phyloP scores from a whole-genome alignment of 2,329 filamentous ascomycete species.

The Leptoxyphium fumago region DNA sequence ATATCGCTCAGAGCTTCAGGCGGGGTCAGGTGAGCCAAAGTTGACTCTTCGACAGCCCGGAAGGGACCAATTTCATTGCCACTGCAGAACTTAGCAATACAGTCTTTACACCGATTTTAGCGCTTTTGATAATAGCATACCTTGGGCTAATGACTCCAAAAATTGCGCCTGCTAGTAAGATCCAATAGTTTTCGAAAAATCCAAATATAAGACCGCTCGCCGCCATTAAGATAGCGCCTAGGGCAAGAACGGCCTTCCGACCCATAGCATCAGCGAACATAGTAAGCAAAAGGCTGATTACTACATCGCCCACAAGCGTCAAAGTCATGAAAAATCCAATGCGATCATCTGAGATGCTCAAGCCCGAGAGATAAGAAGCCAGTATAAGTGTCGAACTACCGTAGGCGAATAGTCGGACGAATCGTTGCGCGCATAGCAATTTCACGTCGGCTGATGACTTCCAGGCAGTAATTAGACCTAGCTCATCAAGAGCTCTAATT shows the following conservation, averaged over 20 bases:
- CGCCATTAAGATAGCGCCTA: slow-evolving; percentile 18
- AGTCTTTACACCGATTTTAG: too few species aligned
- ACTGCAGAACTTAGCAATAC: too few species aligned
- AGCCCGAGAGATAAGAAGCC: slow-evolving; percentile 21
- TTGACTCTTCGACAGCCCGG: slow-evolving; percentile 48
- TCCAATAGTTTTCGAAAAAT: slow-evolving; percentile 19
- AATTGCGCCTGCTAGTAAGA: slow-evolving; percentile 18
- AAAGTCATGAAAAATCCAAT: slow-evolving; percentile 23
- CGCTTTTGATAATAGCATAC: too few species aligned
- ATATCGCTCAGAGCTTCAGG: slow-evolving; percentile 44
- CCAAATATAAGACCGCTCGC: slow-evolving; percentile 17
- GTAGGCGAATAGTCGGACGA: slow-evolving; percentile 19
- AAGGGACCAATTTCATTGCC: neutral
- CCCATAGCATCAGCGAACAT: slow-evolving; percentile 19
- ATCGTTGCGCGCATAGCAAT: too few species aligned
- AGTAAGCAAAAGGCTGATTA: slow-evolving; percentile 19
- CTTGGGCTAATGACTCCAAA: slow-evolving; percentile 16
- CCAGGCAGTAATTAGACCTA: too few species aligned
- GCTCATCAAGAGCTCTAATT: too few species aligned
- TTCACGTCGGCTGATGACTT: too few species aligned
- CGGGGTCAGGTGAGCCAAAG: slow-evolving; percentile 45
- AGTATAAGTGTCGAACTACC: slow-evolving; percentile 14
- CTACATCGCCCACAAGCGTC: slow-evolving; percentile 17
- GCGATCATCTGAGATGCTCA: slow-evolving; percentile 17
- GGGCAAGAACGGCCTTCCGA: slow-evolving; percentile 15